phyloP scores from a whole-genome alignment of 306 rosid species.

The Quercus variabilis region DNA sequence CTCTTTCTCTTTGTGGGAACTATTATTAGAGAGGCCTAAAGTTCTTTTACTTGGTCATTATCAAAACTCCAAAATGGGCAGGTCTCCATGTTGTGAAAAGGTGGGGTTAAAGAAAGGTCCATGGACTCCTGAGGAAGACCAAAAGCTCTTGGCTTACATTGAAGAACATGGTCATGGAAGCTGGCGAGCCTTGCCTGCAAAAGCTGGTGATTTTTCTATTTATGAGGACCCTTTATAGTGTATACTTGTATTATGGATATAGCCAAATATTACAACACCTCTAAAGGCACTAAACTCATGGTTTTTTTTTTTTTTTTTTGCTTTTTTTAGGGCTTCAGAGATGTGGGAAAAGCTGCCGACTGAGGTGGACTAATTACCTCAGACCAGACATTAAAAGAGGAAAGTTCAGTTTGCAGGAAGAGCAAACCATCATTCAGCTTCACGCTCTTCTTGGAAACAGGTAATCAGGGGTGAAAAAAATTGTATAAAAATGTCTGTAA shows the following conservation, averaged over 20 bases:
- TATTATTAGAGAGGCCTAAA: neutral
- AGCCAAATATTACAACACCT: neutral
- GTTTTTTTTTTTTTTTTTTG: neutral
- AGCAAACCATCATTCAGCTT: constrained; percentile 51
- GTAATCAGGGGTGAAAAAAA: neutral
- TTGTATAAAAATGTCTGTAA: no score
- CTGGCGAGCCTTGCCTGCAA: constrained; percentile 25
- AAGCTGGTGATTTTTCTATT: constrained; percentile 14
- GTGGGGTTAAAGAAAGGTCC: constrained; percentile 35
- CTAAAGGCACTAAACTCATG: neutral
- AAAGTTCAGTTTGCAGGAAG: constrained; percentile 51
- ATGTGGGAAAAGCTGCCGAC: constrained; percentile 57
- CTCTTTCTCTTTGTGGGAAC: neutral
- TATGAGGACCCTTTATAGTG: neutral
- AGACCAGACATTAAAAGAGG: constrained; percentile 53
- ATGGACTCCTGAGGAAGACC: constrained; percentile 31
- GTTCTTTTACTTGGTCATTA: neutral
- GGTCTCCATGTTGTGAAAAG: constrained; percentile 30
- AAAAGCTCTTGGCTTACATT: neutral
- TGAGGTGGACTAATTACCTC: constrained; percentile 55
- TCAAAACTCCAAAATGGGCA: constrained; percentile 10
- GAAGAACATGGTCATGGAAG: neutral
- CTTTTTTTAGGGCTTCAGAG: constrained; percentile 36
- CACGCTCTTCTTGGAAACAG: constrained; percentile 58
- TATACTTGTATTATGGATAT: neutral